phyloP scores from a whole-genome alignment of 176 grass and related monocot species.

The Oryza glumipatula region DNA sequence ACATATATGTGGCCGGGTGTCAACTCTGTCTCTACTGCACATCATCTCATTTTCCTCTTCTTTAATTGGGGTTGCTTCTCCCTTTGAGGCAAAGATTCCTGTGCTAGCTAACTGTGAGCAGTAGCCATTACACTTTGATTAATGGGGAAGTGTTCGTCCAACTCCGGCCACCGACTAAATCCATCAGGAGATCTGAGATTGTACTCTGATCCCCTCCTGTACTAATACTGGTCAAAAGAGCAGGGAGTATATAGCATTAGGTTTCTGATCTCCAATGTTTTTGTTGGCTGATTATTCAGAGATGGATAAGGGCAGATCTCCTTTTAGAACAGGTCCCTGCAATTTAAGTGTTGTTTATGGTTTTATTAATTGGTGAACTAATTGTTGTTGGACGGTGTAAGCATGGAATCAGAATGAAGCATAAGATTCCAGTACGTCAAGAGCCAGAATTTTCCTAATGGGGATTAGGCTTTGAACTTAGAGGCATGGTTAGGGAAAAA shows the following conservation, averaged over 20 bases:
- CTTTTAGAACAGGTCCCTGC: constrained; percentile 30
- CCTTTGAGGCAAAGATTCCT: constrained; percentile 54
- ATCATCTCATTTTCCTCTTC: not conserved
- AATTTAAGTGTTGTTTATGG: constrained; percentile 11
- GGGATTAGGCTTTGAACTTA: no score
- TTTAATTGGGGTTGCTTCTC: constrained; percentile 31
- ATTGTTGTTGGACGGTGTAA: no score
- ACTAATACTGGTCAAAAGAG: constrained; percentile 28
- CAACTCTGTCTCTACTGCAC: not conserved
- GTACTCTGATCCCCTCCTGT: not conserved
- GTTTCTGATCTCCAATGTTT: not conserved
- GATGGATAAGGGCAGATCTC: constrained; percentile 36
- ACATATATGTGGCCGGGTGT: not conserved
- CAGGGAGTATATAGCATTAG: not conserved
- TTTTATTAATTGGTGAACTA: not conserved
- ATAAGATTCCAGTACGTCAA: no score
- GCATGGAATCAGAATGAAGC: no score
- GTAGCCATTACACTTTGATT: not conserved
- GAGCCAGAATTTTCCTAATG: no score
- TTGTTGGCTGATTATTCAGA: constrained; percentile 22
- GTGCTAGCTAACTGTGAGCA: constrained; percentile 6
- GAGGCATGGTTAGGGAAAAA: no score
- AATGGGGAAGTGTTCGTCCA: constrained; percentile 31
- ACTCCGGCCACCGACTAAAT: constrained; percentile 52
- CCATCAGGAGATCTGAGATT: constrained; percentile 36